These are phyloP conservation scores for Fusarium vanettenii DNA, from an alignment of 2,329 filamentous ascomycete genomes.

Conservation along the genomic window DNA sequence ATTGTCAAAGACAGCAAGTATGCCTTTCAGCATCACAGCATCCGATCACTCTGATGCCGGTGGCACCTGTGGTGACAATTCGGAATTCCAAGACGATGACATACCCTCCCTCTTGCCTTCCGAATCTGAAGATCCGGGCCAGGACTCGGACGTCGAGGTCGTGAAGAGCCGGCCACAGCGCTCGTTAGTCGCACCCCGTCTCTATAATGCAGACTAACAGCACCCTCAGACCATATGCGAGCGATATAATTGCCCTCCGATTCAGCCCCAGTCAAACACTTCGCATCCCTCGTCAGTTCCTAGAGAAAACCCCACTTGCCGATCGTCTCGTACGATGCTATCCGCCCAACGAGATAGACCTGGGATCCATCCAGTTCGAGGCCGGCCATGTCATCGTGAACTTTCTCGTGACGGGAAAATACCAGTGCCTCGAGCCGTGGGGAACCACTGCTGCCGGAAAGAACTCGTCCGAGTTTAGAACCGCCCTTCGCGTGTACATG, in stretches of 20 bases:
- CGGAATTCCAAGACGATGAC: background rate
- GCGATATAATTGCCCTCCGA: background rate
- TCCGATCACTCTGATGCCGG: background rate
- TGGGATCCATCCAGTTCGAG: background rate
- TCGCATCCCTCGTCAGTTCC: background rate
- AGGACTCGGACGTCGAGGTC: background rate
- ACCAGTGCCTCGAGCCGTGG: background rate
- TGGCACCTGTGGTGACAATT: background rate
- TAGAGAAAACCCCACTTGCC: background rate
- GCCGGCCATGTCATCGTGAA: background rate
- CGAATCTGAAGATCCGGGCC: background rate
- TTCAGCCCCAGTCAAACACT: background rate
- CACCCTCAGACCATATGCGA: background rate
- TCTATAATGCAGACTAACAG: background rate
- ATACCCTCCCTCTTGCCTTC: background rate
- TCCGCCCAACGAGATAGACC: background rate
- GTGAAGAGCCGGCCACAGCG: background rate
- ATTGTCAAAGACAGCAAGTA: background rate
- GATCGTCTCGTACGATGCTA: background rate
- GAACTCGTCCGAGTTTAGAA: background rate
- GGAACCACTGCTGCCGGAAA: background rate
- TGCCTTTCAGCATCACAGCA: background rate
- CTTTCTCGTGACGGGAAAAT: background rate
- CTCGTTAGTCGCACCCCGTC: background rate
- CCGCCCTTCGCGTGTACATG: background rate